phyloP scores from a whole-genome alignment of 2,329 filamentous ascomycete genomes.

The Graphiopsis chlorocephala region DNA sequence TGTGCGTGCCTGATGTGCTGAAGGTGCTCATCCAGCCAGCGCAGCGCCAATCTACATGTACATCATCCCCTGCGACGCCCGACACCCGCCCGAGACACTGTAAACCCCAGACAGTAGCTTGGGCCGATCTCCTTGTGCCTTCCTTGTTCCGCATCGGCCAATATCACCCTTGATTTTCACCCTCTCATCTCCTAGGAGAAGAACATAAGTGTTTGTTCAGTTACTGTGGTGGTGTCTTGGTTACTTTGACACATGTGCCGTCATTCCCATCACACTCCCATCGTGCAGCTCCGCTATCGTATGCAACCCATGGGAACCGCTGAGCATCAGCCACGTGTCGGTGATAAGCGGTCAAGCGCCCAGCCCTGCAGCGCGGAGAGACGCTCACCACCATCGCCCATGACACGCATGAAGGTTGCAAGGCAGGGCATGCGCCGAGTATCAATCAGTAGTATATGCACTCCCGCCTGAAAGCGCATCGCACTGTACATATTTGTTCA shows the following conservation, averaged over 20 bases:
- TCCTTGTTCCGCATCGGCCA: not conserved
- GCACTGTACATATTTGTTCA: not conserved
- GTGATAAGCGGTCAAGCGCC: constrained; percentile 12
- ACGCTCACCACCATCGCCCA: not conserved
- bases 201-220: too few relatives aligned
- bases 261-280: not conserved
- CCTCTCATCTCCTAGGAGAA: not conserved
- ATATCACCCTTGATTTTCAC: not conserved
- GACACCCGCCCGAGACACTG: constrained; percentile 1
- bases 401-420: constrained; percentile 1
- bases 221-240: too few relatives aligned
- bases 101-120: not conserved
- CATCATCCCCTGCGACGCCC: not conserved
- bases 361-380: not conserved
- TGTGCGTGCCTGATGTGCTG: not conserved
- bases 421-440: not conserved
- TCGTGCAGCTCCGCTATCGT: not conserved
- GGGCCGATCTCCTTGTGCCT: not conserved
- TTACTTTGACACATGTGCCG: too few relatives aligned
- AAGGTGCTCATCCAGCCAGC: not conserved
- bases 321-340: constrained; percentile 12
- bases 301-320: not conserved
- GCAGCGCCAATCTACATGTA: not conserved
- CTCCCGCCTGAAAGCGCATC: not conserved
- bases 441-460: not conserved